Base-by-base conservation (phyloP, 148 eudicot species). In the Fallopia convolvulus region DNA sequence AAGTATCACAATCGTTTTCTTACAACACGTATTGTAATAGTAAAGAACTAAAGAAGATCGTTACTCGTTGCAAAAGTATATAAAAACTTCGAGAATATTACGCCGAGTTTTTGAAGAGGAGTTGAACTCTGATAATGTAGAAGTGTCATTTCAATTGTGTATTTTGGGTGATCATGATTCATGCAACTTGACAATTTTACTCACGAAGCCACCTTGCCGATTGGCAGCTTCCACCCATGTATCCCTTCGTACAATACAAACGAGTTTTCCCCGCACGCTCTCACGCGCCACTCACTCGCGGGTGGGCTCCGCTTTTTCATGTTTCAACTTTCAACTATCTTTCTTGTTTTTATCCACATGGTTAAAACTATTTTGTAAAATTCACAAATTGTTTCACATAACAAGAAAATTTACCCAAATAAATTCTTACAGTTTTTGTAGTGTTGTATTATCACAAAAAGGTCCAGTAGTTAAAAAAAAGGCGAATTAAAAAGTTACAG, bases 211-310 rank as follows among this genome's bases (percentile, higher is more conserved):
- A 56, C 11, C 10, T 6, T 58, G 32, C 13, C 65, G 3, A 8
- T 58, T 21, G 65, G 65, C 65, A 23, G 65, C 65, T 58, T 58
- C 32, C 65, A 20, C 12, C 6, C 65, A 40, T 63, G 70, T 63
- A 26, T 30, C 70, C 39, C 39, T 30, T 63, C 70, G 70, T 63
- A 63, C 70, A 63, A 2, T 63, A 63, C 70, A 63, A 63, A 26
- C 18, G 6, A 63, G 15, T 63, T 63, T 11, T 32, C 40, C 70
- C 15, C 70, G 5, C 66, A 58, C 66, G 33, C 1, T 0, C 13
- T 58, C 70, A 63, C 70, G 70, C 70, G 70, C 70, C 70, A 10
- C 70, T 33, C 70, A 63, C 40, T 30, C 40, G 70, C 40, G 70
- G 6, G 23, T 52, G 39, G 23, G 3, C 32, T 23, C 65, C 65